A percentile compares a stretch with the other conserved stretches of the same genome.
These are phyloP conservation scores for Linderniella brevidens DNA, from an alignment of 257 asterid species.

Conservation along the genomic window DNA sequence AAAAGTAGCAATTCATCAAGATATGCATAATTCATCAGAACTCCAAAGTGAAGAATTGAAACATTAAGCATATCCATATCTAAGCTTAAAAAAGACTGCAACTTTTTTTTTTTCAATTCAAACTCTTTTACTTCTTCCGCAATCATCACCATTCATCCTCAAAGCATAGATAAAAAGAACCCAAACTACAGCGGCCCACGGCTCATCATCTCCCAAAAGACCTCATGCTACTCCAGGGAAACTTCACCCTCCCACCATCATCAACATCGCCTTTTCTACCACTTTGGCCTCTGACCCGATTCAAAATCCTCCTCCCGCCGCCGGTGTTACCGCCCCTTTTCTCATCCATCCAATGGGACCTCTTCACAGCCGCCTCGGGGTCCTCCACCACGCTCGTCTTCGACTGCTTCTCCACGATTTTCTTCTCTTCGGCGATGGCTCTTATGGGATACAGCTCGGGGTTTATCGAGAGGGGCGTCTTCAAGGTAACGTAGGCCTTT, in stretches of 20 bases:
- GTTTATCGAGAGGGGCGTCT: constrained; percentile 47
- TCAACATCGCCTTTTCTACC: constrained; percentile 11
- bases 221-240: constrained; percentile 87
- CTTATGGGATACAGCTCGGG: constrained; percentile 60
- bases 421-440: constrained; percentile 52
- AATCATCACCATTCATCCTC: no score
- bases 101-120: no score
- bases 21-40: no score
- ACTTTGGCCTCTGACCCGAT: constrained; percentile 12
- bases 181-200: not conserved
- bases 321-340: constrained; percentile 11
- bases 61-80: no score
- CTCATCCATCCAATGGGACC: constrained; percentile 84
- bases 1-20: no score
- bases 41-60: no score
- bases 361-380: constrained; percentile 48
- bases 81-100: no score
- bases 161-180: no score
- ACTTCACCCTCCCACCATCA: constrained; percentile 27
- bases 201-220: constrained; percentile 39
- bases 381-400: constrained; percentile 67
- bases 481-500: constrained; percentile 78
- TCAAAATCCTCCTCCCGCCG: constrained; percentile 12
- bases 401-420: constrained; percentile 31
- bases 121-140: no score